Base-by-base conservation (phyloP, 2,329 filamentous ascomycete species). In the Decorospora gaudefroyi region DNA sequence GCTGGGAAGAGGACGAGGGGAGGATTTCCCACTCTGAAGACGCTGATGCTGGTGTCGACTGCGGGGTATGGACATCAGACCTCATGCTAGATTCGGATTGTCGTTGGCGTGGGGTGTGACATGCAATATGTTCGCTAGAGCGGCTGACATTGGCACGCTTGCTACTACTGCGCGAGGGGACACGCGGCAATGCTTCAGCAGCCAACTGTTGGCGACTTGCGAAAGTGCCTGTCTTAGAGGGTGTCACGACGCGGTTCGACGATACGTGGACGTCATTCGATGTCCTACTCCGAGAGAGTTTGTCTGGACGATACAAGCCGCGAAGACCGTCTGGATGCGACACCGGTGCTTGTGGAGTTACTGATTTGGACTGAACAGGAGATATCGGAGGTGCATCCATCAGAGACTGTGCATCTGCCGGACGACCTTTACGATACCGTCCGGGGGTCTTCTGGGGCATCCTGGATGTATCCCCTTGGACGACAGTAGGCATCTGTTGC, bases 291-390 rank as follows among this genome's bases (percentile, higher is more conserved):
- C 46, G 26, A 17, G 33, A 23, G 16, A 28, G 31, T 19, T 45
- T 49, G 10, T 51, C 53, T 1, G 49, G 46, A 22, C 48, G 51
- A 25, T 54, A 62, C 3, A 64, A 21, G 3, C 44, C 54, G 11
- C 61, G 55, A 9, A 65, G 51, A 11, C 62, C 62, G 11, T 57
- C 57, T 5, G 49, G 17, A 12, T 45, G 49, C 7, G 45, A 37
- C 11, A 53, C 51, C 16, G 61, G 55, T 13, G 56, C 51, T 6
- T 41, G 44, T 6, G 53, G 53, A 23, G 49, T 13, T 17, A 38
- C 19, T 6, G 52, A 37, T 3, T 49, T 42, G 6, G 49, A 15
- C 2, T 46, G 49, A 4, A 42, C 28, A 3, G 55, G 44, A 6
- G 57, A 42, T 8, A 46, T 44, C 1, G 45, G 32, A 27, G 47